Conservation (phyloP, 2,329 filamentous ascomycete species). For the Stemphylium beticola region DNA sequence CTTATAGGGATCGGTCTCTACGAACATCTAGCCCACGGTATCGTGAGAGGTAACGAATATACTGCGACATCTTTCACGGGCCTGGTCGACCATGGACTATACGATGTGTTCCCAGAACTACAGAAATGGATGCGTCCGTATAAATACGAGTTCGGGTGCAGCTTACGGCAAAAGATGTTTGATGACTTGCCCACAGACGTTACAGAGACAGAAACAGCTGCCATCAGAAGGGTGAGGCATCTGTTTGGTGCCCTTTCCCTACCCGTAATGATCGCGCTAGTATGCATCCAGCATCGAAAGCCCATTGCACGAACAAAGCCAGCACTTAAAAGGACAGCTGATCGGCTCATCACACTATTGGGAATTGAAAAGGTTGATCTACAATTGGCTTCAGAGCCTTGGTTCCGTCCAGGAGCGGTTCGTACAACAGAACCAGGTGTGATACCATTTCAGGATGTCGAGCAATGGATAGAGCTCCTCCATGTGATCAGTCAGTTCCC, state of each 20-base stretch:
- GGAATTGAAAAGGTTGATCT: neutral
- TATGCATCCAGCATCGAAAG: neutral
- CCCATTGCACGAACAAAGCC: neutral
- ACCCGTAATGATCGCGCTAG: neutral
- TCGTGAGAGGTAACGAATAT: neutral
- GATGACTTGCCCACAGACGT: neutral
- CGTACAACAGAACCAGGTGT: neutral
- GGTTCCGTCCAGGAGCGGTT: neutral
- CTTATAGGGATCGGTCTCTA: neutral
- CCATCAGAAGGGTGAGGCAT: neutral
- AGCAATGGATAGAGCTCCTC: slow-evolving; percentile 1
- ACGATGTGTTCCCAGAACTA: neutral
- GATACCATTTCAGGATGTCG: neutral
- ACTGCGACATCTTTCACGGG: neutral
- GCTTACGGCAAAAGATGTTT: neutral
- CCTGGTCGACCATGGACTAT: neutral
- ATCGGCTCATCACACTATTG: neutral
- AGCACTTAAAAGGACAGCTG: neutral
- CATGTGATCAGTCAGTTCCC: too few relatives aligned
- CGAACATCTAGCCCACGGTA: neutral
- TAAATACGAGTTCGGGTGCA: neutral
- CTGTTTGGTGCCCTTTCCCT: neutral
- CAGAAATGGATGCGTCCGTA: too few relatives aligned
- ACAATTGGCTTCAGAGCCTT: neutral
- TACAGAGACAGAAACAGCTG: neutral